Base-by-base conservation (phyloP, 1,284 basidiomycete genomes). In the Boletus semigastroideus region DNA sequence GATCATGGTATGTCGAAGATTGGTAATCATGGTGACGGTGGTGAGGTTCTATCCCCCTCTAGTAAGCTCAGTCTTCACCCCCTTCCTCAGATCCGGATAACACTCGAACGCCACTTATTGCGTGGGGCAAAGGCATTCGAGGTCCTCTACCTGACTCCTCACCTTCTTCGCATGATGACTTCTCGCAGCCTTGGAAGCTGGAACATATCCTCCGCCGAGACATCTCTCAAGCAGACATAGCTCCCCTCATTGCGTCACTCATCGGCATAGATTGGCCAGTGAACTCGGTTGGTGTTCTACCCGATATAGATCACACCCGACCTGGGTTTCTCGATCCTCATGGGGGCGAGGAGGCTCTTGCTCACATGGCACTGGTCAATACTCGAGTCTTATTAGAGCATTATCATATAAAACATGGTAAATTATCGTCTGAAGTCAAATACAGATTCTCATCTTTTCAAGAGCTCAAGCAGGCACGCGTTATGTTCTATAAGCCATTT, bases 1-100 rank as follows among this genome's bases (percentile, higher is more conserved):
- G 92, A 95, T 66, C 92, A 95, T 65, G 92, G 92, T 6, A 95
- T 95, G 92, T 90, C 87, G 9, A 81, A 78, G 40, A 89, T 93
- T 51, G 92, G 92, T 25, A 95, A 94, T 62, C 92, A 95, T 56
- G 92, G 92, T 3, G 92, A 95, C 61, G 92, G 92, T 28, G 85
- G 88, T 90, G 59, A 63, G 77, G 4, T 38, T 30, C 36, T 20
- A 71, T 30, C 8, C 25, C 31, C 11, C 41, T 36, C 20, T 48
- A 27, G 41, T 19, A 28, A 48, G 25, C 47, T 41, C 47, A n/a
- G 46, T 44, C 42, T 48, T 50, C 46, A 52, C 19, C 42, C 11
- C 55, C 36, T 49, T 49, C 51, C 14, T 11, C 54, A 91, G 89
- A 94, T 59, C 92, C 91, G 0, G 91, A 94, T 67, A 93, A 89